Evolutionary conservation across 169 alveolate genomes (phyloP).

Genomic region (Plasmodium coatneyi): DNA sequence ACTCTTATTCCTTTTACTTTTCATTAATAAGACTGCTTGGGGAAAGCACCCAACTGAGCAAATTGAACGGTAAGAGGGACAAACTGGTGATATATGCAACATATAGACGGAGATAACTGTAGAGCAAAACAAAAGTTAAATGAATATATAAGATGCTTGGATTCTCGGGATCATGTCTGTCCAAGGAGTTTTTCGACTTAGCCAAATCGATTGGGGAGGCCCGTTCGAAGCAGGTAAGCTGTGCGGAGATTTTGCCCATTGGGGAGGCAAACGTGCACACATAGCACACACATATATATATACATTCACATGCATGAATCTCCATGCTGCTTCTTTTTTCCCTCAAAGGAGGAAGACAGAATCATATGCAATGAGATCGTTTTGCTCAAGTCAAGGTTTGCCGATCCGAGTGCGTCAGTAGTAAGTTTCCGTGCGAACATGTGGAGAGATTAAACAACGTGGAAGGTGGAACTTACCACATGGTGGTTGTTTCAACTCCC

Average conservation of each 20-base stretch:
- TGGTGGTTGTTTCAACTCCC: not conserved
- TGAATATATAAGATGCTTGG: constrained; percentile 79
- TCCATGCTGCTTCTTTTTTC: not conserved
- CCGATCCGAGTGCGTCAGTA: constrained; percentile 85
- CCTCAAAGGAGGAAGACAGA: constrained; percentile 88
- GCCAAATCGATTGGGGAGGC: constrained; percentile 95
- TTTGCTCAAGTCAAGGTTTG: constrained; percentile 85
- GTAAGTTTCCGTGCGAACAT: constrained; percentile 80
- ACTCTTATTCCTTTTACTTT: not conserved
- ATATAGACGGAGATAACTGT: not conserved
- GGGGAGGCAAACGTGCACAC: not conserved
- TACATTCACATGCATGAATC: not conserved
- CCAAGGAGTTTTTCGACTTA: constrained; percentile 91
- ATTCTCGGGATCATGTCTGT: constrained; percentile 78
- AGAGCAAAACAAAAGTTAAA: constrained; percentile 28
- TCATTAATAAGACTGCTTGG: not conserved
- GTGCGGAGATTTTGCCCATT: not conserved
- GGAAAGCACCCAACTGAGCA: not conserved
- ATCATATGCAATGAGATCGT: constrained; percentile 88
- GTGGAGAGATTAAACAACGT: not conserved
- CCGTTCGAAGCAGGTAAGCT: constrained; percentile 92
- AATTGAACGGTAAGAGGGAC: not conserved
- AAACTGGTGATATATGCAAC: not conserved
- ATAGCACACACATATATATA: not conserved
- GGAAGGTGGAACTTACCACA: not conserved